A percentile compares a stretch with the other conserved stretches of the same genome.
Evolutionary conservation across 225 moss, liverwort and hornwort genomes (phyloP).

Genomic region (Climacium dendroides): DNA sequence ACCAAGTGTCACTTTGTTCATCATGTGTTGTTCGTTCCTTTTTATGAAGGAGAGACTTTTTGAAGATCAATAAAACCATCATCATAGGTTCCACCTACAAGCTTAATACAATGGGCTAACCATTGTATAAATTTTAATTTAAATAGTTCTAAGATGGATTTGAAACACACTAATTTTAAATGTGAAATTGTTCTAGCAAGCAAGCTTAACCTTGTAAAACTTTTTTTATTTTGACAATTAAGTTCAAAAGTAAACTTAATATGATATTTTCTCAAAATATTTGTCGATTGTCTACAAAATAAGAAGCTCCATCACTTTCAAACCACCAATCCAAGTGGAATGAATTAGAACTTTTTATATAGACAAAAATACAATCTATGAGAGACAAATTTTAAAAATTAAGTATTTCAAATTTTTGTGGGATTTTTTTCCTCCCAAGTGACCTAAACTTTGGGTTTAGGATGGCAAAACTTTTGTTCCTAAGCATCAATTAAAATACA

Average conservation of each 20-base stretch:
- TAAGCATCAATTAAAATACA: not conserved
- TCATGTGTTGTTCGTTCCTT: too few relatives aligned
- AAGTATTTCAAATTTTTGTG: not conserved
- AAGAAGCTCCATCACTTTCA: not conserved
- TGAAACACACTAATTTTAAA: not conserved
- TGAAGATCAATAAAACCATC: not conserved
- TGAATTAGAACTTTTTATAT: fast-evolving
- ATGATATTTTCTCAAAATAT: not conserved
- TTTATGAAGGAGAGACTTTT: too few relatives aligned
- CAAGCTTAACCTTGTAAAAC: fast-evolving
- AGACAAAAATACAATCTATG: not conserved
- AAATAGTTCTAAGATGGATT: not conserved
- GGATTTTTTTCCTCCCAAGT: fast-evolving
- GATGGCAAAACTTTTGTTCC: not conserved
- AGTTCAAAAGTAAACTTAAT: not conserved
- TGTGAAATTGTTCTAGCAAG: fast-evolving
- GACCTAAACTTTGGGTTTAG: not conserved
- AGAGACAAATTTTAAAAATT: too few relatives aligned
- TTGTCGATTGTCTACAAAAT: not conserved
- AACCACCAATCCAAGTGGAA: not conserved
- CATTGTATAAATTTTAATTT: not conserved
- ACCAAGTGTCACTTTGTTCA: too few relatives aligned
- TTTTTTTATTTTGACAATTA: not conserved
- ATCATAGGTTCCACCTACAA: not conserved
- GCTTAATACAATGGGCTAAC: not conserved